Conservation (phyloP, 1,284 basidiomycete genomes). For the Leccinum solheimii region DNA sequence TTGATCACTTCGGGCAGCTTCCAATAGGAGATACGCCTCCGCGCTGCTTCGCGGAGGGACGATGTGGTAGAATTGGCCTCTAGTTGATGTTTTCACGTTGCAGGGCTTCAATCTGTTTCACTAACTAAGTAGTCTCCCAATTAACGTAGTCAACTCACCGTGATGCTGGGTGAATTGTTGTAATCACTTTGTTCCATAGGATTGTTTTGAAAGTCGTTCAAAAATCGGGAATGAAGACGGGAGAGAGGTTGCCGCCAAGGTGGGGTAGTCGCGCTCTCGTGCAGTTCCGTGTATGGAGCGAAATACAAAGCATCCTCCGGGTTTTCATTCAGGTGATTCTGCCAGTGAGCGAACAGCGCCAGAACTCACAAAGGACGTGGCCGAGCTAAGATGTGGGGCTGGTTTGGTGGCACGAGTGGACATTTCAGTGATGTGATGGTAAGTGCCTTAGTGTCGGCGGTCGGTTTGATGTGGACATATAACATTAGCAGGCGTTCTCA, state of each 20-base stretch:
- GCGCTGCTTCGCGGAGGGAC: not conserved
- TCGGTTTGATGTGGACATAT: not conserved
- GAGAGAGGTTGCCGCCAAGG: not conserved
- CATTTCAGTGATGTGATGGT: not conserved
- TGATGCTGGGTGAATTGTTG: not conserved
- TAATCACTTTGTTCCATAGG: not conserved
- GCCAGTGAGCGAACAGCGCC: not conserved
- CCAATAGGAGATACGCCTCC: not conserved
- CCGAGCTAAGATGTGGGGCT: not conserved
- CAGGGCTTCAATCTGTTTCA: not conserved
- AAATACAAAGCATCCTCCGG: not conserved
- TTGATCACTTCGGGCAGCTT: not conserved
- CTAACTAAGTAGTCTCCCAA: not conserved
- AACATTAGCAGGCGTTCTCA: too few relatives aligned
- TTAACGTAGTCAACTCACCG: not conserved
- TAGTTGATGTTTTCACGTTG: not conserved
- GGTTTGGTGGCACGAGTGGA: not conserved
- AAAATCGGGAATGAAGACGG: not conserved
- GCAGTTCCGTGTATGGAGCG: not conserved
- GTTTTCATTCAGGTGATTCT: not conserved
- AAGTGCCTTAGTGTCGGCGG: not conserved
- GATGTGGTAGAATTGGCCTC: not conserved
- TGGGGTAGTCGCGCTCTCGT: not conserved
- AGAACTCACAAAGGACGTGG: not conserved
- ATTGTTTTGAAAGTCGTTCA: not conserved